A percentile compares a stretch with the other conserved stretches of the same genome.
Conservation (phyloP, 768 basidiomycete species). For the Boletus tylopilopsis region DNA sequence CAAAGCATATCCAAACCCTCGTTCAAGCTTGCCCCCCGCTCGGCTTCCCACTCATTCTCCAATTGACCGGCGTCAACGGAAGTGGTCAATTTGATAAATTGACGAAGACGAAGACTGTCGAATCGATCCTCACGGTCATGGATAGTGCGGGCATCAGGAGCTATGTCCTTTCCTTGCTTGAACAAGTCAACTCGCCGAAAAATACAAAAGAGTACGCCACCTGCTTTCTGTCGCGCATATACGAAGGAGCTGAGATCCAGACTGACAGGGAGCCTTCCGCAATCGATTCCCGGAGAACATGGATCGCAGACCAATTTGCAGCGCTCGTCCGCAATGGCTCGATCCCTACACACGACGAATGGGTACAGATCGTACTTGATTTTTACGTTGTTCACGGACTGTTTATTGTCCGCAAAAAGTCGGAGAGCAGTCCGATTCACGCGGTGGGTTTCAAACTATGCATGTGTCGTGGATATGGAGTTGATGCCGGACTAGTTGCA, state of each 20-base stretch:
- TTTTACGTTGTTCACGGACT: conserved; percentile 83
- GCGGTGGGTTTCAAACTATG: conserved; percentile 48
- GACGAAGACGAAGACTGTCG: conserved; percentile 90
- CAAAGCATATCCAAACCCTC: conserved; percentile 67
- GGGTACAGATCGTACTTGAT: conserved; percentile 71
- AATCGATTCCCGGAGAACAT: conserved; percentile 58
- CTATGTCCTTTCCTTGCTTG: conserved; percentile 72
- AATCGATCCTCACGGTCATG: conserved; percentile 75
- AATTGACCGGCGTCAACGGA: conserved; percentile 80
- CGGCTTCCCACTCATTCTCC: conserved; percentile 81
- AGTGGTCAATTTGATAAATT: conserved; percentile 87
- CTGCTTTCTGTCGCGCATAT: neutral
- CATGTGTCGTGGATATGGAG: neutral
- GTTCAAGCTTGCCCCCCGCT: conserved; percentile 73
- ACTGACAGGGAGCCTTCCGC: conserved; percentile 41
- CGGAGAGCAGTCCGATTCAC: conserved; percentile 55
- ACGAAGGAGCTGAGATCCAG: conserved; percentile 11
- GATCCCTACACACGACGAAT: conserved; percentile 76
- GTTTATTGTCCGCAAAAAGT: conserved; percentile 71
- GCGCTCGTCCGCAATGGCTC: conserved; percentile 74
- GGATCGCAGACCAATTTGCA: conserved; percentile 86
- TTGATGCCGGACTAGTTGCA: conserved; percentile 41
- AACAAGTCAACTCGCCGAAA: conserved; percentile 52
- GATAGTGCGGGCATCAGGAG: conserved; percentile 67
- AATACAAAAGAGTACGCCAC: conserved; percentile 39